Evolutionary conservation across 768 basidiomycete genomes (phyloP).

Genomic region (Collybia mongolica): DNA sequence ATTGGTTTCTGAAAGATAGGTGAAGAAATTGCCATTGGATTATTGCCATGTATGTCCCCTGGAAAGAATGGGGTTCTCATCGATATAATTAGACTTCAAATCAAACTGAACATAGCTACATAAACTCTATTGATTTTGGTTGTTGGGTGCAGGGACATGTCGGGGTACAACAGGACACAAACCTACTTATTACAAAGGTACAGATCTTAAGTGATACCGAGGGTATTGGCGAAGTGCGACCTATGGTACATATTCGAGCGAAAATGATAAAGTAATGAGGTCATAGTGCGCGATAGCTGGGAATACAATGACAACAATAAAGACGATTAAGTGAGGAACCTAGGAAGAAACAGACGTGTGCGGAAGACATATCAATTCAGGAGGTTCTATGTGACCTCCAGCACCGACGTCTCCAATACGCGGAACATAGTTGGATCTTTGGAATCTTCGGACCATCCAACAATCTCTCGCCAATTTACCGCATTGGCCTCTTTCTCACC

Average conservation of each 20-base stretch:
- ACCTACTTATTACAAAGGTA: neutral
- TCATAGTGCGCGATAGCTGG: neutral
- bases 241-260: neutral
- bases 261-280: neutral
- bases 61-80: too few species aligned
- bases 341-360: too few species aligned
- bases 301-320: too few species aligned
- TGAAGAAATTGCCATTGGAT: too few species aligned
- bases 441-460: slow-evolving; percentile 80
- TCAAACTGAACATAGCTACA: too few species aligned
- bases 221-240: neutral
- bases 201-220: neutral
- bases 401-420: slow-evolving; percentile 74
- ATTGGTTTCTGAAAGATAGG: too few species aligned
- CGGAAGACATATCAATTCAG: too few species aligned
- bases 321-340: too few species aligned
- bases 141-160: neutral
- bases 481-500: slow-evolving; percentile 86
- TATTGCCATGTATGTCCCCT: too few species aligned
- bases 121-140: too few species aligned
- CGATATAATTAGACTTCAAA: too few species aligned
- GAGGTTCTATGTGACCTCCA: slow-evolving; percentile 56
- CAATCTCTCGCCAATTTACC: slow-evolving; percentile 77
- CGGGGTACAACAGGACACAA: neutral
- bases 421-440: slow-evolving; percentile 76